Base-by-base conservation (phyloP, 1,284 basidiomycete species). In the Cystodermella granulosa region DNA sequence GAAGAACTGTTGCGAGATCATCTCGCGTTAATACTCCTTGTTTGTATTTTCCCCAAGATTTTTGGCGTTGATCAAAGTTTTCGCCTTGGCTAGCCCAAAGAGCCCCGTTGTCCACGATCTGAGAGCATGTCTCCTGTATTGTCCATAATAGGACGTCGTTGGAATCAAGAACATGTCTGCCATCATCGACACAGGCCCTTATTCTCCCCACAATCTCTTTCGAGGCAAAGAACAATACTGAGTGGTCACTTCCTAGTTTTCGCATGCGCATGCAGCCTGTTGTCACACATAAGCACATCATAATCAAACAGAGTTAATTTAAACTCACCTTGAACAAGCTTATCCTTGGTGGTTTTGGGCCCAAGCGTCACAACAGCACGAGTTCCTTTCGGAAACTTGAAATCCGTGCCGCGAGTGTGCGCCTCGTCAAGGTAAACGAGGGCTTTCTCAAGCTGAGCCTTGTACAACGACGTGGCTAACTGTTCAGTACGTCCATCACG, bases 371-470 rank as follows among this genome's bases (percentile, higher is more conserved):
- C 77, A 1, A 68, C 72, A 16, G 79, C 79, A 4, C 73, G 66
- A 39, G 62, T 66, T 17, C 63, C 48, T 2, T 16, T 38, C 0
- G 79, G 77, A 24, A 80, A 59, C 35, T 72, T 78, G 15, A 80
- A 59, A 53, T 80, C 78, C 0, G 76, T 80, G 5, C 79, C 79
- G 22, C 79, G 60, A 0, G 80, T 80, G 48, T 80, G 78, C 1
- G 73, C 74, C 51, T 81, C 79, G 36, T 80, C 79, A 0, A 81
- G 69, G 48, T 81, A 80, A 2, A 79, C 53, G 4, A 78, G 49
- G 24, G 75, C 77, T 49, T 66, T 61, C 15, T 70, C 65, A 0
- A 80, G 57, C 44, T 69, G 68, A 31, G 68, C 61, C 2, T 54
- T 59, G 49, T 69, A 77, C 0, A 69, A 65, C 3, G 78, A 80